phyloP scores from a whole-genome alignment of 2,329 filamentous ascomycete species.

The Stagonosporopsis rhizophila region DNA sequence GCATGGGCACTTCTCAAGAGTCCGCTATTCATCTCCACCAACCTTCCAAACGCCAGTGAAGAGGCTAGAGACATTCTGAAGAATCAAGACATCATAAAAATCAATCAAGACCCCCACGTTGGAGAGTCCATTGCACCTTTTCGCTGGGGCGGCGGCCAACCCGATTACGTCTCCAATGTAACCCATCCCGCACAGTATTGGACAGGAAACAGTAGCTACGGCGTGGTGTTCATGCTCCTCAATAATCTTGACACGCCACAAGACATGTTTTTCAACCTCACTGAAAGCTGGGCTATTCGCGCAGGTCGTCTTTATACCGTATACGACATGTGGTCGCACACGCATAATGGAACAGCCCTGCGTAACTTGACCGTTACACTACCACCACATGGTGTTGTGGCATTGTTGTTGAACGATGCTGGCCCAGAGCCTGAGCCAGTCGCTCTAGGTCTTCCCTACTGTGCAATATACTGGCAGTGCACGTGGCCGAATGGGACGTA shows the following conservation, averaged over 20 bases:
- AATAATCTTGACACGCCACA: slow-evolving; percentile 17
- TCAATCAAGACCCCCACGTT: slow-evolving; percentile 53
- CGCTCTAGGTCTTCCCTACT: slow-evolving; percentile 14
- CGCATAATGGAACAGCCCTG: slow-evolving; percentile 18
- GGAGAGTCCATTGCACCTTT: slow-evolving; percentile 49
- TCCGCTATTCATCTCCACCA: slow-evolving; percentile 53
- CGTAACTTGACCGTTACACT: slow-evolving; percentile 17
- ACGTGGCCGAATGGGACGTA: slow-evolving; percentile 24
- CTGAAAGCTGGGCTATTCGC: slow-evolving; percentile 23
- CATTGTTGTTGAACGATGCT: slow-evolving; percentile 21
- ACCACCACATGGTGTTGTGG: slow-evolving; percentile 23
- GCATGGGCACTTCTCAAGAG: slow-evolving; percentile 50
- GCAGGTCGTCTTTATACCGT: slow-evolving; percentile 19
- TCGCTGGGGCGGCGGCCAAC: slow-evolving; percentile 55
- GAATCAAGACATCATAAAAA: slow-evolving; percentile 49
- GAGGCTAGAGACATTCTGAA: slow-evolving; percentile 50
- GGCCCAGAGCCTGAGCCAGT: slow-evolving; percentile 18
- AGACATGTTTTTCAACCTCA: slow-evolving; percentile 31
- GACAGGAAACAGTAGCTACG: slow-evolving; percentile 22
- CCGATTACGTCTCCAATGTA: slow-evolving; percentile 57
- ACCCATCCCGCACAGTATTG: slow-evolving; percentile 28
- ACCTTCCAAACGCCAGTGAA: slow-evolving; percentile 44
- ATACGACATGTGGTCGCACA: slow-evolving; percentile 26
- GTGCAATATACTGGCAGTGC: slow-evolving; percentile 22
- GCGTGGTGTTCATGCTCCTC: slow-evolving; percentile 27